Evolutionary conservation across 495 filamentous ascomycete species (phyloP).

Genomic region (Aspergillus steynii): DNA sequence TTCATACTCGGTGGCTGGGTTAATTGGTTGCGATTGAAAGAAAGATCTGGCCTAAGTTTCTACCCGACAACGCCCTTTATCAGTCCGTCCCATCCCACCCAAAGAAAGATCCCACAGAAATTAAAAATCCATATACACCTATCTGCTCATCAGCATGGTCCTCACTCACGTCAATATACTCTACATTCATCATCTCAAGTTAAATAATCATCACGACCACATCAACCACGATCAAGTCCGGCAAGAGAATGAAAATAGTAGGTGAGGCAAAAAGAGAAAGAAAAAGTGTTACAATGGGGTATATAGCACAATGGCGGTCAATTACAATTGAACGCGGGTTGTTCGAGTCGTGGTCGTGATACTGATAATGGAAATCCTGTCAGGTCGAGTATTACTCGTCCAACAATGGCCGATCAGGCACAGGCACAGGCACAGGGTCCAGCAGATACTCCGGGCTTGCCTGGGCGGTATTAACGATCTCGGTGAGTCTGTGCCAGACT

Average conservation of each 20-base stretch:
- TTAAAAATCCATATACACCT: background rate
- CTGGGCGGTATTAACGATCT: slow-evolving; percentile 2
- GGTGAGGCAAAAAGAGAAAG: background rate
- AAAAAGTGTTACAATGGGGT: background rate
- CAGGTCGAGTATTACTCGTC: background rate
- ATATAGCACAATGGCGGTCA: background rate
- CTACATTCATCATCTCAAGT: background rate
- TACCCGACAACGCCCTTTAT: background rate
- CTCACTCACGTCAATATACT: background rate
- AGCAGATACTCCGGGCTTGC: slow-evolving; percentile 2
- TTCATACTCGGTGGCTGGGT: background rate
- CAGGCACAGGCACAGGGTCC: background rate
- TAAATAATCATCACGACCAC: background rate
- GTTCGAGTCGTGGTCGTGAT: background rate
- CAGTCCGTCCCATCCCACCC: too few relatives aligned
- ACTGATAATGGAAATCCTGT: background rate
- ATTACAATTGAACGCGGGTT: too few relatives aligned
- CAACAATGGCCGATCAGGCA: background rate
- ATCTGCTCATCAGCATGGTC: background rate
- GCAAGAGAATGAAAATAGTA: background rate
- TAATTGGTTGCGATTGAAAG: background rate
- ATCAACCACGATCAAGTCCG: background rate
- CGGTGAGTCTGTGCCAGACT: background rate
- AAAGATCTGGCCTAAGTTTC: background rate
- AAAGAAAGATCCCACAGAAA: background rate